Conservation (phyloP, 2,329 filamentous ascomycete species). For the Waltergamsia citrina region DNA sequence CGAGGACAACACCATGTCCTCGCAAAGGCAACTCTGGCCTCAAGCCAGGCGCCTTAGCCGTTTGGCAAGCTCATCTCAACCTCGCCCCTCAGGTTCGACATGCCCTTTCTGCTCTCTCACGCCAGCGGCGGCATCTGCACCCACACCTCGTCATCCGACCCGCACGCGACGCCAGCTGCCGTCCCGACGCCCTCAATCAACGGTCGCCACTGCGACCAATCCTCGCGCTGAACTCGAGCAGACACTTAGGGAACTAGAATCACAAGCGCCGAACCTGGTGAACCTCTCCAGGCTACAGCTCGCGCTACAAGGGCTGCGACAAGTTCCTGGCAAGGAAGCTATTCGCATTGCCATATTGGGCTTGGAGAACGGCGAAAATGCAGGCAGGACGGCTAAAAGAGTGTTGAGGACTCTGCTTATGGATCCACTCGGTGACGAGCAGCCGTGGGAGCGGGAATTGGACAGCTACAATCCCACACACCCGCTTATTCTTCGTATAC, state of each 20-base stretch:
- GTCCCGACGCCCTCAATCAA: conserved; percentile 19
- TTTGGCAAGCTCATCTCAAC: not conserved
- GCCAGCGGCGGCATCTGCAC: conserved; percentile 7
- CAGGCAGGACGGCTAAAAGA: conserved; percentile 43
- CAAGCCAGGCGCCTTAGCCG: conserved; percentile 2
- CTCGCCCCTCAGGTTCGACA: conserved; percentile 7
- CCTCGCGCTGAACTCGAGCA: conserved; percentile 46
- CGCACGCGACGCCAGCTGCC: conserved; percentile 10
- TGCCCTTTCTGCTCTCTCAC: conserved; percentile 21
- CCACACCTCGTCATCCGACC: conserved; percentile 9
- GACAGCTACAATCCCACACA: conserved; percentile 37
- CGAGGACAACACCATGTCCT: conserved; percentile 2
- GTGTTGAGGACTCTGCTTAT: conserved; percentile 62
- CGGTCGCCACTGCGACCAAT: conserved; percentile 15
- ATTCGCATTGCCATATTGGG: conserved; percentile 50
- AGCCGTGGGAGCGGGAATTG: conserved; percentile 59
- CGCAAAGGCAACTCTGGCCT: conserved; percentile 4
- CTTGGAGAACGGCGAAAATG: conserved; percentile 25
- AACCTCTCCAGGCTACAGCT: conserved; percentile 65
- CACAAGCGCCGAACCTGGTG: conserved; percentile 49
- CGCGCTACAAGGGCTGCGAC: conserved; percentile 54
- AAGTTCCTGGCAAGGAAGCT: conserved; percentile 44
- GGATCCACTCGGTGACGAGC: conserved; percentile 55
- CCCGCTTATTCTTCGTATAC: conserved; percentile 55
- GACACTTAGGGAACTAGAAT: conserved; percentile 50